Conservation (phyloP, 2,329 filamentous ascomycete species). For the Zalaria sp. region DNA sequence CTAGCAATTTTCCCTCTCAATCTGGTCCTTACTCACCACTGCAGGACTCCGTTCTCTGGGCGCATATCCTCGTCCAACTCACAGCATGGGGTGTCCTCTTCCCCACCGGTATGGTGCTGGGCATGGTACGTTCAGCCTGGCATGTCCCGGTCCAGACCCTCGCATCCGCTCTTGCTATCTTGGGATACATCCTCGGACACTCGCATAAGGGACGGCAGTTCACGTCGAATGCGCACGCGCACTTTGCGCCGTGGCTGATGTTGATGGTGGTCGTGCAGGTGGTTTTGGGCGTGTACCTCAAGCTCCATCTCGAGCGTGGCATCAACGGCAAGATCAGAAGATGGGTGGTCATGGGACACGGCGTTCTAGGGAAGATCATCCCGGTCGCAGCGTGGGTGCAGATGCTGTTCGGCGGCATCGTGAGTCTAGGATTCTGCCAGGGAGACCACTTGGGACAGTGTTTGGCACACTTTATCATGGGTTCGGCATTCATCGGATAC, state of each 20-base stretch:
- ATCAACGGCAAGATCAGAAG: constrained; percentile 66
- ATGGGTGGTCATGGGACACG: constrained; percentile 58
- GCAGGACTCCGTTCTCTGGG: constrained; percentile 74
- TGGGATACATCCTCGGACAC: constrained; percentile 87
- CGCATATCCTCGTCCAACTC: constrained; percentile 81
- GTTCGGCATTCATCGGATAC: constrained; percentile 88
- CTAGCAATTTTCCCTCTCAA: not conserved
- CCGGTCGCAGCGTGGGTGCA: constrained; percentile 81
- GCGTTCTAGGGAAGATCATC: constrained; percentile 73
- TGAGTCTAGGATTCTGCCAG: constrained; percentile 80
- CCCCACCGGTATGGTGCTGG: constrained; percentile 87
- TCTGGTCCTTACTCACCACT: constrained; percentile 1
- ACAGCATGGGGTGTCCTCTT: constrained; percentile 85
- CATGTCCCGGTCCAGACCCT: constrained; percentile 79
- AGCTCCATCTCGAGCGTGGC: constrained; percentile 74
- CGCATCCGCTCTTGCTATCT: constrained; percentile 59
- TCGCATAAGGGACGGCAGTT: constrained; percentile 83
- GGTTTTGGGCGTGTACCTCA: constrained; percentile 71
- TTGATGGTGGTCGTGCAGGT: constrained; percentile 65
- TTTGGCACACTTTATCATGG: constrained; percentile 97
- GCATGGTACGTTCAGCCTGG: constrained; percentile 81
- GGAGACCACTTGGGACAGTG: constrained; percentile 87
- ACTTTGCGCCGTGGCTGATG: constrained; percentile 70
- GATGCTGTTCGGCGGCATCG: constrained; percentile 93
- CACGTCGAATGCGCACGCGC: constrained; percentile 62